Base-by-base conservation (phyloP, 495 filamentous ascomycete genomes). In the Aspergillus coremiiformis region DNA sequence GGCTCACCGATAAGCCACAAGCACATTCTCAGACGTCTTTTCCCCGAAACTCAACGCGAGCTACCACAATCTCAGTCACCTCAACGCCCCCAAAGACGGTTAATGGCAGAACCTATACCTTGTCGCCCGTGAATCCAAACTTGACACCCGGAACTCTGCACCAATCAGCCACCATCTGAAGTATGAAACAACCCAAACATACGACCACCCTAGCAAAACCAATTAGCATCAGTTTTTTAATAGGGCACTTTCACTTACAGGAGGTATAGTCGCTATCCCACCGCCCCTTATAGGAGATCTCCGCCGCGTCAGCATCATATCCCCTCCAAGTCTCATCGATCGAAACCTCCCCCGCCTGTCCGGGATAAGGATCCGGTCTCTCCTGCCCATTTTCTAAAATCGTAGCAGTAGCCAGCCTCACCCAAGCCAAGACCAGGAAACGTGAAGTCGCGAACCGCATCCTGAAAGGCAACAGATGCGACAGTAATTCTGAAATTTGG, bases 261-360 rank as follows among this genome's bases (percentile, higher is more conserved):
- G 81, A 85, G 44, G 83, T 75, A 54, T 82, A 72, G 49, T 81
- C 73, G 17, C 78, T 80, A 66, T 86, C 83, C 84, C 83, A 86
- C 39, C 83, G 72, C 3, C 84, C 84, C 58, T 85, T 83, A 68
- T 85, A 86, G 0, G 80, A 79, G n/a, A 87, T 70, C 57, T 86
- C 81, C 1, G 70, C 59, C 0, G 78, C 74, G 62, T 81, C 72
- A 1, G 79, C 70, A 4, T 65, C 66, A 56, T 84, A 87, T 2
- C 66, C 80, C 20, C 52, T 71, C 75, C 75, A 77, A 22, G 57
- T 62, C 39, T 56, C 52, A 32, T 68, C 62, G 26, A 69, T 39
- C 2, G 49, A 51, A 22, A 73, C 53, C 3, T 50, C 22, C 5
- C 52, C 46, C 1, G 54, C 53, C 44, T 70, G 66, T 12, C 70